Conservation (phyloP, 2,329 filamentous ascomycete species). For the Didymella segeticola region DNA sequence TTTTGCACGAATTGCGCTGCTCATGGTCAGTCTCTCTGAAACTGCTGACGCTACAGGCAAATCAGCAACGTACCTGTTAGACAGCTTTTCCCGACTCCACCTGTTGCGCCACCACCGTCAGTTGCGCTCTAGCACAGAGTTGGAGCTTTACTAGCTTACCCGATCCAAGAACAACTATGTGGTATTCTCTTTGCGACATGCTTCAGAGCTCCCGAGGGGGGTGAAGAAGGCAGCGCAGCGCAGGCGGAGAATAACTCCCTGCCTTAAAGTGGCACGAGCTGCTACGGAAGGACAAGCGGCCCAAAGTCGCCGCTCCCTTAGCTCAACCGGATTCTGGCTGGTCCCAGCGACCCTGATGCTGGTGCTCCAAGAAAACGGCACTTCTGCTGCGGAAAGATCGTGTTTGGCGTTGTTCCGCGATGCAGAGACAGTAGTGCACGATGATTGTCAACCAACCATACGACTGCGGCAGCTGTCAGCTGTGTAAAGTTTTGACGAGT, state of each 20-base stretch:
- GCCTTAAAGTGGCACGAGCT: slow-evolving; percentile 33
- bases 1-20: slow-evolving; percentile 88
- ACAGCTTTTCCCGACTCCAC: slow-evolving; percentile 92
- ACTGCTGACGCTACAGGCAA: neutral
- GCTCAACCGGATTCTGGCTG: slow-evolving; percentile 30
- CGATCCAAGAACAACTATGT: slow-evolving; percentile 53
- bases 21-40: slow-evolving; percentile 22
- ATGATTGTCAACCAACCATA: slow-evolving; percentile 37
- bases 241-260: slow-evolving; percentile 23
- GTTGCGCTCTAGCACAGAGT: slow-evolving; percentile 24
- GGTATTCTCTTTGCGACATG: slow-evolving; percentile 53
- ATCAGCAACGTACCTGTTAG: slow-evolving; percentile 71
- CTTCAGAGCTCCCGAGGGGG: slow-evolving; percentile 21
- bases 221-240: slow-evolving; percentile 17
- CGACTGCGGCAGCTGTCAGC: slow-evolving; percentile 37
- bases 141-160: slow-evolving; percentile 39
- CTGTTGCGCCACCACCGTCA: slow-evolving; percentile 55
- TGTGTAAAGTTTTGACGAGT: slow-evolving; percentile 26
- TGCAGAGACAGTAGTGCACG: slow-evolving; percentile 31
- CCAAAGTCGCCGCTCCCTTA: slow-evolving; percentile 36
- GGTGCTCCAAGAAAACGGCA: slow-evolving; percentile 25
- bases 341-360: slow-evolving; percentile 23
- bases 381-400: slow-evolving; percentile 26
- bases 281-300: slow-evolving; percentile 41
- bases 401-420: slow-evolving; percentile 26